These are phyloP conservation scores for Dichotomocladium elegans DNA, from an alignment of 371 early-diverging fungal genomes.

Conservation along the genomic window DNA sequence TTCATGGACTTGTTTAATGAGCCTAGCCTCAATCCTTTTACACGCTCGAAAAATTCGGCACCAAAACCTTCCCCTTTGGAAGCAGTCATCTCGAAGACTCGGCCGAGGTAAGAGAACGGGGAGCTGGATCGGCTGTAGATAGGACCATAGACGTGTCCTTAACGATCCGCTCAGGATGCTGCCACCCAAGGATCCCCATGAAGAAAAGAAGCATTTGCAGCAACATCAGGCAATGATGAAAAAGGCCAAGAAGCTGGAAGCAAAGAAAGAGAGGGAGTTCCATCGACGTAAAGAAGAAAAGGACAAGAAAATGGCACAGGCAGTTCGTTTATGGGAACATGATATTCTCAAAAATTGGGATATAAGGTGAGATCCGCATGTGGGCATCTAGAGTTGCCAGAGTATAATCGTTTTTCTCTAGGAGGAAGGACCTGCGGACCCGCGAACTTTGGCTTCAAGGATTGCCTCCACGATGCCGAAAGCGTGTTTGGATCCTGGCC, in stretches of 20 bases:
- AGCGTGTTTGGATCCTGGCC: conserved; percentile 36
- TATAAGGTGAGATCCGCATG: conserved; percentile 12
- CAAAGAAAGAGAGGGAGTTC: conserved; percentile 24
- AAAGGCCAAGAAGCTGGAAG: conserved; percentile 42
- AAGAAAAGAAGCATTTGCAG: conserved; percentile 49
- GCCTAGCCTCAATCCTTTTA: conserved; percentile 36
- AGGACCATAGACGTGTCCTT: too few relatives aligned
- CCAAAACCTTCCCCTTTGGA: conserved; percentile 42
- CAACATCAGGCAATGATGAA: conserved; percentile 50
- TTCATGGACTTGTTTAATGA: too few relatives aligned
- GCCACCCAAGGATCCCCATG: conserved; percentile 45
- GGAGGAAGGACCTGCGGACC: conserved; percentile 28
- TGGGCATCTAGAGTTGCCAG: too few relatives aligned
- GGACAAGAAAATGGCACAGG: conserved; percentile 19
- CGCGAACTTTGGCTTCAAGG: conserved; percentile 40
- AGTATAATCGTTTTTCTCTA: too few relatives aligned
- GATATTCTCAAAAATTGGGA: conserved; percentile 45
- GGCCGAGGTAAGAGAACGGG: conserved; percentile 38
- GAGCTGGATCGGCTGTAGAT: too few relatives aligned
- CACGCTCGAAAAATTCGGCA: conserved; percentile 22
- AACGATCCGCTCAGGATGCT: too few relatives aligned
- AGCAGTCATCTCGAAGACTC: conserved; percentile 43
- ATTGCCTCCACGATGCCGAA: conserved; percentile 45
- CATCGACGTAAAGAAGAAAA: conserved; percentile 18
- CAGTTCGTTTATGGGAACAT: conserved; percentile 35